Percentiles rank a stretch among this genome's conserved stretches.
These are phyloP conservation scores for Powellomyces hirtus DNA, from an alignment of 192 early-diverging fungal species.

Conservation along the genomic window DNA sequence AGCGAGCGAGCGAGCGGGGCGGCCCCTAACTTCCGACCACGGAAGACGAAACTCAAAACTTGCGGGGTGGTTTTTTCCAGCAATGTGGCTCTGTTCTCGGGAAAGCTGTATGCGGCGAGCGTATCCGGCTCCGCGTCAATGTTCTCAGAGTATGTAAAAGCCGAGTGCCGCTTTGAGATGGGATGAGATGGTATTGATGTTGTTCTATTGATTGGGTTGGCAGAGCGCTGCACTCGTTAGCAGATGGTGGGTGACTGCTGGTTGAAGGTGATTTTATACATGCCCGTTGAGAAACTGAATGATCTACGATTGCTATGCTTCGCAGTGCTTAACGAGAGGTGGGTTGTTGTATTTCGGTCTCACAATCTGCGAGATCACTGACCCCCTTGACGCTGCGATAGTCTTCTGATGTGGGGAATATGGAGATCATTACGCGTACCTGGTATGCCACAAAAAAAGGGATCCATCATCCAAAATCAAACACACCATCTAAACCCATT, in stretches of 20 bases:
- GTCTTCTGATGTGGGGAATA: conserved; percentile 35
- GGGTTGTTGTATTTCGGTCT: neutral
- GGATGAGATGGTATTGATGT: neutral
- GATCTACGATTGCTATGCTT: neutral
- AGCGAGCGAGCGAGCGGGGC: no score
- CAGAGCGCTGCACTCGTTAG: conserved; percentile 48
- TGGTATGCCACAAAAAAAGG: conserved; percentile 1
- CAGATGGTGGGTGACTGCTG: conserved; percentile 40
- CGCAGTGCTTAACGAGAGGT: conserved; percentile 28
- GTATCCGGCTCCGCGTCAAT: conserved; percentile 56
- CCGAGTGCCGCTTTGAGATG: conserved; percentile 17
- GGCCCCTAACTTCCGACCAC: no score
- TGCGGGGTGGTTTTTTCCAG: conserved; percentile 7
- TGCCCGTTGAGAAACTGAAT: no score
- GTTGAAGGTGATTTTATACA: conserved; percentile 20
- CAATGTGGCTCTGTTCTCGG: conserved; percentile 48
- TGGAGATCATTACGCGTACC: conserved; percentile 44
- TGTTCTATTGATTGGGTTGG: no score
- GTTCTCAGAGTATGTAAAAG: conserved; percentile 51
- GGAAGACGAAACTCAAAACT: no score
- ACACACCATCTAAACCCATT: neutral
- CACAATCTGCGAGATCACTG: neutral
- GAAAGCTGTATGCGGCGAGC: conserved; percentile 50
- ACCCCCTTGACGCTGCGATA: neutral
- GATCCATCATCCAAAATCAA: neutral